Evolutionary conservation across 768 basidiomycete species (phyloP).

Genomic region (Amylocystis lapponica): DNA sequence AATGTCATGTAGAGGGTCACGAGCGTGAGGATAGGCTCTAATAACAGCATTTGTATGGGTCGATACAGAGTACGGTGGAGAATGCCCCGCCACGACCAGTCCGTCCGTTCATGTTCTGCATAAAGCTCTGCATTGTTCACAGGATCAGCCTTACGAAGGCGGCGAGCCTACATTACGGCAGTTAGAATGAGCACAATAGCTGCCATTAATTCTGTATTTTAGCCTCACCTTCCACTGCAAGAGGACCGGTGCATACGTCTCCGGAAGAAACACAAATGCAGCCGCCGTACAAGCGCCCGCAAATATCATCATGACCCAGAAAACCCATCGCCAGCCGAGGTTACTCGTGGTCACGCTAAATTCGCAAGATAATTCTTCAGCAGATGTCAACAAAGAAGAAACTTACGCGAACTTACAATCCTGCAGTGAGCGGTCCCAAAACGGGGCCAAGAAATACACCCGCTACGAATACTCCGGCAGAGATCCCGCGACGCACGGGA

Average conservation of each 20-base stretch:
- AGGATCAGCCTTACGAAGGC: slow-evolving; percentile 45
- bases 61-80: slow-evolving; percentile 51
- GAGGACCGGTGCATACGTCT: slow-evolving; percentile 63
- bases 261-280: slow-evolving; percentile 45
- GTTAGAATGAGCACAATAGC: neutral
- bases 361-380: neutral
- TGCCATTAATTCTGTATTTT: too few species aligned
- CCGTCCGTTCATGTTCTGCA: slow-evolving; percentile 53
- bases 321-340: slow-evolving; percentile 62
- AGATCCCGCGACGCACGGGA: slow-evolving; percentile 44
- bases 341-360: slow-evolving; percentile 41
- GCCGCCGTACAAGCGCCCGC: slow-evolving; percentile 45
- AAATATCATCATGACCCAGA: slow-evolving; percentile 67
- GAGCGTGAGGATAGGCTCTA: slow-evolving; percentile 59
- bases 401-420: slow-evolving; percentile 37
- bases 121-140: slow-evolving; percentile 38
- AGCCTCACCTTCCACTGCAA: slow-evolving; percentile 31
- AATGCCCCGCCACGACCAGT: slow-evolving; percentile 47
- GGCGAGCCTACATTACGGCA: slow-evolving; percentile 29
- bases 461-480: slow-evolving; percentile 52
- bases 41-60: slow-evolving; percentile 54
- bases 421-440: slow-evolving; percentile 56
- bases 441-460: slow-evolving; percentile 61
- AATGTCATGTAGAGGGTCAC: slow-evolving; percentile 58
- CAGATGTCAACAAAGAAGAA: neutral